These are phyloP conservation scores for Globisporangium yorkense DNA, from an alignment of 352 stramenopile species.

Conservation along the genomic window DNA sequence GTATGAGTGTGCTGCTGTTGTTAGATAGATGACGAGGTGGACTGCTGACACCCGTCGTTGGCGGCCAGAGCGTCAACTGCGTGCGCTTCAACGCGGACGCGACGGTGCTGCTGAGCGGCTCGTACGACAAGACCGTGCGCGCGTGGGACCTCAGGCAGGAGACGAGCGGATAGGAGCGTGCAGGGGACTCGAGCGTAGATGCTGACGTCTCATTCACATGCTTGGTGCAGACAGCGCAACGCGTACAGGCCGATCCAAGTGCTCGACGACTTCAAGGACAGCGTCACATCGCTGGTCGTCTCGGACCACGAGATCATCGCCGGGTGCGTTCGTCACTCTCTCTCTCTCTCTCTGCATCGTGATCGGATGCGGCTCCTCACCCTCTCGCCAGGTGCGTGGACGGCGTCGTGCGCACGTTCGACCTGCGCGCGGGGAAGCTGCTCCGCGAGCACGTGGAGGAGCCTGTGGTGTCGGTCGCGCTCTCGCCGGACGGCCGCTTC, in stretches of 20 bases:
- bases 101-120: conserved; percentile 77
- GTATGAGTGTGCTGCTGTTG: conserved; percentile 3
- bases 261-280: conserved; percentile 86
- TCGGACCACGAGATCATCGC: conserved; percentile 78
- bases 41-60: background rate
- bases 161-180: too few relatives aligned
- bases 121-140: conserved; percentile 85
- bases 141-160: conserved; percentile 67
- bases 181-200: background rate
- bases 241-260: conserved; percentile 77
- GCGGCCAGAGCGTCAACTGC: conserved; percentile 71
- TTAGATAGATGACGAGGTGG: background rate
- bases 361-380: background rate
- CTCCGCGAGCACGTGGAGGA: conserved; percentile 75
- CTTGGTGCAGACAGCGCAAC: conserved; percentile 46
- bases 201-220: background rate
- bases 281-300: conserved; percentile 78
- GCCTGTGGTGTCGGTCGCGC: conserved; percentile 67
- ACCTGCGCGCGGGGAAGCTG: conserved; percentile 65
- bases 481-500: conserved; percentile 69
- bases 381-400: conserved; percentile 54
- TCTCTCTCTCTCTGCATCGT: background rate
- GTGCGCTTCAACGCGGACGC: conserved; percentile 76
- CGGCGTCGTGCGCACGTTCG: conserved; percentile 78
- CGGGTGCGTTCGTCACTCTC: conserved; percentile 24